A percentile compares a stretch with the other conserved stretches of the same genome.
These are phyloP conservation scores for Chlorella sorokiniana DNA, from an alignment of 139 green algal genomes.

Conservation along the genomic window DNA sequence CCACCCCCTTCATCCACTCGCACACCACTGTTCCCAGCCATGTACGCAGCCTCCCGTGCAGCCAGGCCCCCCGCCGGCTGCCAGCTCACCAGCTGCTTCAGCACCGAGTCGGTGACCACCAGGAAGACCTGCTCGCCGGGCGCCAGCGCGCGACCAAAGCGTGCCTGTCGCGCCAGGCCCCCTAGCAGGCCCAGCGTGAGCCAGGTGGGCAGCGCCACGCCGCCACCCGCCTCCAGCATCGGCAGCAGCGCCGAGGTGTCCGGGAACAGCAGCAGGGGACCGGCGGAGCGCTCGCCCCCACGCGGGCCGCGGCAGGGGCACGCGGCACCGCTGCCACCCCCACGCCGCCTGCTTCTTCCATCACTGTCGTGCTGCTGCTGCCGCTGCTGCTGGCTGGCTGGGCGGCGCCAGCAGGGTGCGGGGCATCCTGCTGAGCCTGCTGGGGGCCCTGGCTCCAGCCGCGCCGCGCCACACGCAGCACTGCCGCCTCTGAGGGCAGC, in stretches of 20 bases:
- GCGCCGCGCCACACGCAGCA: slow-evolving; percentile 19
- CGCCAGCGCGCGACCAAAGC: slow-evolving; percentile 65
- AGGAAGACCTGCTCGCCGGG: slow-evolving; percentile 59
- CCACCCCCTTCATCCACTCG: no score
- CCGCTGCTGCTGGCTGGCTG: neutral
- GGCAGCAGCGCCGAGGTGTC: slow-evolving; percentile 76
- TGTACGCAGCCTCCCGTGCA: no score
- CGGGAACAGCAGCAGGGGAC: slow-evolving; percentile 76
- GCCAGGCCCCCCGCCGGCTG: no score
- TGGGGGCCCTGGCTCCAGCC: neutral
- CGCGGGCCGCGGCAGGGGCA: neutral
- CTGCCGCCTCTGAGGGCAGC: slow-evolving; percentile 27
- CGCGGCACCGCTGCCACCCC: neutral
- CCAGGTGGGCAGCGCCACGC: slow-evolving; percentile 4
- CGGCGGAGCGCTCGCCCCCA: no score
- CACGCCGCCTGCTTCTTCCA: neutral
- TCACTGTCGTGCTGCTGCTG: slow-evolving; percentile 6
- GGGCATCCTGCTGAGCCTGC: neutral
- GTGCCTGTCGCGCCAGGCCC: slow-evolving; percentile 46
- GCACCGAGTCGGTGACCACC: slow-evolving; percentile 68
- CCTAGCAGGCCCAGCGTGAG: slow-evolving; percentile 46
- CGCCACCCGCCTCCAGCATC: slow-evolving; percentile 64
- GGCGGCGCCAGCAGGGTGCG: neutral
- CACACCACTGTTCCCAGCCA: no score
- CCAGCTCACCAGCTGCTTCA: slow-evolving; percentile 83